phyloP scores from a whole-genome alignment of 139 green algal species.

The Spirogloea muscicola region DNA sequence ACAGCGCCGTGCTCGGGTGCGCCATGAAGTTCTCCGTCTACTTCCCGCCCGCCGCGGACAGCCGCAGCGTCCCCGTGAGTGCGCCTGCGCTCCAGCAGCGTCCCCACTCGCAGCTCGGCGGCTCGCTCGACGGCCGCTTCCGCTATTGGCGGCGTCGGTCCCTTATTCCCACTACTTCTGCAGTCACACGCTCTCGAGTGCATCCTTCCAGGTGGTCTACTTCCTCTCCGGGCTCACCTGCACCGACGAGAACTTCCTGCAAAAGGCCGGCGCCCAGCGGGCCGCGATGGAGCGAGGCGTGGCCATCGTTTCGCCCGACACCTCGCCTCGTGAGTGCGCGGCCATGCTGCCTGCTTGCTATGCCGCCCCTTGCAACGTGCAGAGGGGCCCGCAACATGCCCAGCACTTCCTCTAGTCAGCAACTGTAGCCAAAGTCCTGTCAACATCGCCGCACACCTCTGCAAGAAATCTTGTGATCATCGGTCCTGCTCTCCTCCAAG shows the following conservation, averaged over 20 bases:
- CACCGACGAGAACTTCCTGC: slow-evolving; percentile 86
- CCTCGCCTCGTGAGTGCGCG: slow-evolving; percentile 18
- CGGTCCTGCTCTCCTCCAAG: not conserved
- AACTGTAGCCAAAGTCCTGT: too few relatives aligned
- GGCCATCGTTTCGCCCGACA: slow-evolving; percentile 35
- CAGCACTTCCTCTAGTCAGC: not conserved
- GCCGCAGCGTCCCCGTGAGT: slow-evolving; percentile 38
- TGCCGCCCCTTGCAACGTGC: not conserved
- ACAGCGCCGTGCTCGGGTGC: slow-evolving; percentile 34
- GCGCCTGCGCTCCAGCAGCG: too few relatives aligned
- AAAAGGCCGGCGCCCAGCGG: slow-evolving; percentile 62
- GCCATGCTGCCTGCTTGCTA: not conserved
- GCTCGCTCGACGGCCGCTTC: too few relatives aligned
- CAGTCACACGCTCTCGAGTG: too few relatives aligned
- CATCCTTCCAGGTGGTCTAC: slow-evolving; percentile 68
- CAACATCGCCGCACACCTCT: too few relatives aligned
- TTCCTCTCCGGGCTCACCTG: slow-evolving; percentile 91
- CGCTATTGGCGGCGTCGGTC: too few relatives aligned
- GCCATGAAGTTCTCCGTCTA: slow-evolving; percentile 47
- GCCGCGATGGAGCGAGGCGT: slow-evolving; percentile 39
- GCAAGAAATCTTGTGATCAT: not conserved
- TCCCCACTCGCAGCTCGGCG: too few relatives aligned
- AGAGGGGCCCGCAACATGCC: not conserved
- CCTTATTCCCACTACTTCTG: too few relatives aligned
- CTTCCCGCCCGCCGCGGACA: slow-evolving; percentile 32